These are phyloP conservation scores for Cryptococcus neoformans DNA, from an alignment of 1,284 basidiomycete genomes.

Conservation along the genomic window DNA sequence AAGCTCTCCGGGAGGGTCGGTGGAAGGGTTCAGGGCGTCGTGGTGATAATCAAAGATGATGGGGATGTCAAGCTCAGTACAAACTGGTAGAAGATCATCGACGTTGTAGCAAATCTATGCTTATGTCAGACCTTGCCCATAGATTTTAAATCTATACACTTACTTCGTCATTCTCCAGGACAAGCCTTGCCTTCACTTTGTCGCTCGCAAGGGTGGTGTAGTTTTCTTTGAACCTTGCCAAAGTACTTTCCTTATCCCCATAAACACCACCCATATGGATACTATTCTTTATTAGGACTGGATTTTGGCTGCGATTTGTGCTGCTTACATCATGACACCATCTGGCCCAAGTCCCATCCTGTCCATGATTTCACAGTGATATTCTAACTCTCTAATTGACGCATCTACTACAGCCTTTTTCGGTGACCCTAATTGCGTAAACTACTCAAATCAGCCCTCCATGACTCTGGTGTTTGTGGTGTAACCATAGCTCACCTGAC, in stretches of 20 bases:
- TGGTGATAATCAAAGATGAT: slow-evolving; percentile 59
- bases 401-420: slow-evolving; percentile 67
- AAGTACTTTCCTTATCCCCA: slow-evolving; percentile 68
- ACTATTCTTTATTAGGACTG: slow-evolving; percentile 6
- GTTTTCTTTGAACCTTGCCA: slow-evolving; percentile 69
- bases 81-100: slow-evolving; percentile 77
- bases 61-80: slow-evolving; percentile 78
- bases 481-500: slow-evolving; percentile 54
- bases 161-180: slow-evolving; percentile 90
- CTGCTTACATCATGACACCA: slow-evolving; percentile 44
- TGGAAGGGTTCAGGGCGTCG: slow-evolving; percentile 59
- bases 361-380: slow-evolving; percentile 83
- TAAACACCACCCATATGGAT: slow-evolving; percentile 65
- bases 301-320: neutral
- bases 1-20: slow-evolving; percentile 37
- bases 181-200: slow-evolving; percentile 67
- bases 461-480: neutral
- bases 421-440: slow-evolving; percentile 78
- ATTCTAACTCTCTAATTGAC: slow-evolving; percentile 71
- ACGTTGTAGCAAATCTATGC: slow-evolving; percentile 77
- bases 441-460: slow-evolving; percentile 42
- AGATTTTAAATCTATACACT: slow-evolving; percentile 1
- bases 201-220: slow-evolving; percentile 60
- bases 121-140: neutral
- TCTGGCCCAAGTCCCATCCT: slow-evolving; percentile 60